Percentiles rank a stretch among this genome's conserved stretches.
Conservation (phyloP, 768 basidiomycete species). For the Tulasnella sp. region DNA sequence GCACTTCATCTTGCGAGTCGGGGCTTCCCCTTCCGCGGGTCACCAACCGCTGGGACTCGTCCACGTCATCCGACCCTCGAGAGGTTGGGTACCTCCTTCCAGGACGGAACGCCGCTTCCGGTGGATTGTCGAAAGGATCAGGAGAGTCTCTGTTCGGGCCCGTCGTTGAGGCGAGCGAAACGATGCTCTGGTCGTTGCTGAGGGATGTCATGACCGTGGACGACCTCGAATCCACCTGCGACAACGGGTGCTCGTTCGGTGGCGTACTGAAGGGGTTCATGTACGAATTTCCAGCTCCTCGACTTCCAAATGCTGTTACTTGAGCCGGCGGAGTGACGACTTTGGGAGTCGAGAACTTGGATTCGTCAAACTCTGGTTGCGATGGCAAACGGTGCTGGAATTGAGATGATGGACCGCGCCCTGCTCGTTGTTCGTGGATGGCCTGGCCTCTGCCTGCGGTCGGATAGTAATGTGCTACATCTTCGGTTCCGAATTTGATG, state of each 20-base stretch:
- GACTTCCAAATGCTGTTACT: background rate
- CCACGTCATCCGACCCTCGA: background rate
- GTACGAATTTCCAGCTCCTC: background rate
- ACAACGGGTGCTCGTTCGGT: background rate
- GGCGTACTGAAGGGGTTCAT: background rate
- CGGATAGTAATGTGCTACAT: slow-evolving; percentile 75
- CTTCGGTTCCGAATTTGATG: slow-evolving; percentile 77
- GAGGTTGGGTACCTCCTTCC: slow-evolving; percentile 9
- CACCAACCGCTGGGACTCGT: slow-evolving; percentile 19
- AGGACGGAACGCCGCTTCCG: slow-evolving; percentile 12
- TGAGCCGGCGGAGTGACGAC: background rate
- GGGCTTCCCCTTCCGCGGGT: background rate
- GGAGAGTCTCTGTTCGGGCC: background rate
- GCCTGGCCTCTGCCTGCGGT: slow-evolving; percentile 50
- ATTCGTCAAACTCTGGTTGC: background rate
- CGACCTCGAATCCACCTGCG: background rate
- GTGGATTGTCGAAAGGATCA: slow-evolving; percentile 21
- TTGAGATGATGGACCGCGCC: background rate
- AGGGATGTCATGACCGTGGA: background rate
- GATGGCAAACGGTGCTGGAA: slow-evolving; percentile 4
- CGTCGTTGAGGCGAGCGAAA: background rate
- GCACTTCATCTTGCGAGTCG: background rate
- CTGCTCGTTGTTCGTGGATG: slow-evolving; percentile 32
- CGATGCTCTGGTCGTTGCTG: slow-evolving; percentile 13
- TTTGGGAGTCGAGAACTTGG: background rate